phyloP scores from a whole-genome alignment of 805 yeast genomes.

The Saccharomycopsis javanensis region DNA sequence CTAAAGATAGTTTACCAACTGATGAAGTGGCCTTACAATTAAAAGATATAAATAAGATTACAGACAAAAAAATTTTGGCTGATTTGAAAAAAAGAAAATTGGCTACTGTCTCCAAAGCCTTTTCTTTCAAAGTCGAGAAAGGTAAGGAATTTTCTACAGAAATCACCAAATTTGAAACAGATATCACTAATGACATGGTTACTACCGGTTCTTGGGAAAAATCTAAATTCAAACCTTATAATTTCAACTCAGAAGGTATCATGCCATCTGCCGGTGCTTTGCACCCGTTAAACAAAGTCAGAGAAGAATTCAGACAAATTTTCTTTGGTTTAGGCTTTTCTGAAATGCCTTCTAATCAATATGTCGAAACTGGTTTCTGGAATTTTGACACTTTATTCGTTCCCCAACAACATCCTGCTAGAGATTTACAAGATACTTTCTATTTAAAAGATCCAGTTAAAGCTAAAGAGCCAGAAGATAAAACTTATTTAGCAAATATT shows the following conservation, averaged over 20 bases:
- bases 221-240: slow-evolving; percentile 85
- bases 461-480: slow-evolving; percentile 79
- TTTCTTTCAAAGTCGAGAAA: slow-evolving; percentile 68
- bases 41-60: slow-evolving; percentile 50
- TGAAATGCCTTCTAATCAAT: slow-evolving; percentile 98
- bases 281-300: slow-evolving; percentile 92
- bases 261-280: slow-evolving; percentile 82
- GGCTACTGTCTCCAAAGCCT: slow-evolving; percentile 54
- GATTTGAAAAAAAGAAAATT: slow-evolving; percentile 95
- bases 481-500: slow-evolving; percentile 65
- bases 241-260: slow-evolving; percentile 91
- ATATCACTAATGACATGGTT: slow-evolving; percentile 89
- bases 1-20: slow-evolving; percentile 38
- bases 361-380: slow-evolving; percentile 98
- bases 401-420: slow-evolving; percentile 99
- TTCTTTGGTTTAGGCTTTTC: slow-evolving; percentile 97
- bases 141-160: slow-evolving; percentile 79
- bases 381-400: slow-evolving; percentile 93
- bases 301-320: slow-evolving; percentile 96
- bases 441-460: slow-evolving; percentile 85
- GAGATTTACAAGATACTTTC: slow-evolving; percentile 98
- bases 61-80: slow-evolving; percentile 54
- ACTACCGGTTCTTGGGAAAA: slow-evolving; percentile 72
- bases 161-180: slow-evolving; percentile 80
- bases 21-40: slow-evolving; percentile 64